Base-by-base conservation (phyloP, 2,329 filamentous ascomycete species). In the Colletotrichum destructivum region DNA sequence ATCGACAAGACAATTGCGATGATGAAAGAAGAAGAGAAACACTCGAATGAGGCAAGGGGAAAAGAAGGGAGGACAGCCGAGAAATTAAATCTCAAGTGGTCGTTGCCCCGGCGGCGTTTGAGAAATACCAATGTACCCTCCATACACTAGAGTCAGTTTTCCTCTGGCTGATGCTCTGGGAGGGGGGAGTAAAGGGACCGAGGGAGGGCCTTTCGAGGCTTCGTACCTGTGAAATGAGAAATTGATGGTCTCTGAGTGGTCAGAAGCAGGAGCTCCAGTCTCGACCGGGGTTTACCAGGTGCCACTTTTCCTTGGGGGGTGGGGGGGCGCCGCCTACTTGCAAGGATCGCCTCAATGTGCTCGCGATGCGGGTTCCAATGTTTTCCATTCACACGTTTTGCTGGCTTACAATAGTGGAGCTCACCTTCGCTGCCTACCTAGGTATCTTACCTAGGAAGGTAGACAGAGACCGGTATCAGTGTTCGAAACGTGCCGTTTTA, bases 91-190 rank as follows among this genome's bases (percentile, higher is more conserved):
- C 42, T n/a, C 52, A 49, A 71, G 55, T 60, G 35, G 55, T 64
- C 63, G 62, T 63, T 62, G 47, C 68, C 57, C 69, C 59, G 59
- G 69, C 65, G 69, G 59, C 65, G 65, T 71, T 71, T 71, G 69
- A 69, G 69, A 71, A 69, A 47, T 52, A 56, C 55, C 55, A 55
- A 46, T 56, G 51, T 49, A 69, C 64, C 51, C 46, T 40, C 61
- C 40, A 16, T 54, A 26, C 52, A 64, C 51, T 63, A 42, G 51
- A 51, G 35, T 61, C 65, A 61, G 57, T 47, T 59, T 38, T 54
- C 40, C 40, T 42, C 62, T 23, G 64, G 42, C 57, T 8, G 31
- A 23, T 64, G 56, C 57, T 49, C 54, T 54, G 62, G 49, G 68
- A 59, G 35, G 59, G 51, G 64, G 44, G 44, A 31, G 18, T 16